phyloP scores from a whole-genome alignment of 352 stramenopile species.

The Phytophthora pluvialis region DNA sequence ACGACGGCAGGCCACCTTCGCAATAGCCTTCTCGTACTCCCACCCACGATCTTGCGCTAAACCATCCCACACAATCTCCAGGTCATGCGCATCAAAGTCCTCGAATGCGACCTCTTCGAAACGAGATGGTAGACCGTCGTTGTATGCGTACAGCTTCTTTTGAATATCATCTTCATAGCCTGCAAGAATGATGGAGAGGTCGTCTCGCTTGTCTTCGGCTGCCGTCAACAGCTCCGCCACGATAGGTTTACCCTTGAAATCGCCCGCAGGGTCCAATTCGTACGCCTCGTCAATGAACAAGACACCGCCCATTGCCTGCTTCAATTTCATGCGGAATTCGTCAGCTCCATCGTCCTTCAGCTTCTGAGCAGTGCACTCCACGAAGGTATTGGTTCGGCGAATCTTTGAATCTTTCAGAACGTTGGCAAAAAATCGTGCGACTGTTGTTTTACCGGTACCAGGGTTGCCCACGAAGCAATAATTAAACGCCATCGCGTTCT shows the following conservation, averaged over 20 bases:
- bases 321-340: slow-evolving; percentile 82
- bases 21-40: slow-evolving; percentile 49
- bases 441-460: slow-evolving; percentile 81
- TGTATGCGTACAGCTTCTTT: slow-evolving; percentile 92
- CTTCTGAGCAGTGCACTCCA: slow-evolving; percentile 65
- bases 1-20: slow-evolving; percentile 65
- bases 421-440: slow-evolving; percentile 81
- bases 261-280: slow-evolving; percentile 81
- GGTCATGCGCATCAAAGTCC: slow-evolving; percentile 86
- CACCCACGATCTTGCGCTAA: slow-evolving; percentile 53
- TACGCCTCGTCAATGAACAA: slow-evolving; percentile 96
- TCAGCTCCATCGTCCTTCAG: slow-evolving; percentile 73
- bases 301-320: slow-evolving; percentile 75
- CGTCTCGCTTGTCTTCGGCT: slow-evolving; percentile 65
- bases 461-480: slow-evolving; percentile 83
- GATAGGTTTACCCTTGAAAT: slow-evolving; percentile 86
- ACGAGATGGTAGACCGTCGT: slow-evolving; percentile 88
- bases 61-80: slow-evolving; percentile 77
- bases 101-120: slow-evolving; percentile 90
- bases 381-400: slow-evolving; percentile 45
- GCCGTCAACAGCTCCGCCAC: slow-evolving; percentile 89
- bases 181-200: slow-evolving; percentile 91
- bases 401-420: slow-evolving; percentile 83
- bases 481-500: slow-evolving; percentile 73
- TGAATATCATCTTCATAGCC: slow-evolving; percentile 94